Evolutionary conservation across 306 rosid species (phyloP).

Genomic region (Sicyos edulis): DNA sequence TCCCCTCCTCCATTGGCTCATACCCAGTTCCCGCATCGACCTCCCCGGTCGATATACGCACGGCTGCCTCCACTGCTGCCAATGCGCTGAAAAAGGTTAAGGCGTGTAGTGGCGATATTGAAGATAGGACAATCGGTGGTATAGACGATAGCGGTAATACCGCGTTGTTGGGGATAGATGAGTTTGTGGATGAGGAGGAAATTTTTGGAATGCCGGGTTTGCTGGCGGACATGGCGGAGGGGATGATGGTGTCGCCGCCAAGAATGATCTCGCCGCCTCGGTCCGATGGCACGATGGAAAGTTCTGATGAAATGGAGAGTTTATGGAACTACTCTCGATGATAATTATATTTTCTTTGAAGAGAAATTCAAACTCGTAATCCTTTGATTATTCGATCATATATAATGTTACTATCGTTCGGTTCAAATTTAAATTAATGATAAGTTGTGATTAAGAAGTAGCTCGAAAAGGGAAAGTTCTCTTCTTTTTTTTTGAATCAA

Average conservation of each 20-base stretch:
- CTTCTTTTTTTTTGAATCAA: too few relatives aligned
- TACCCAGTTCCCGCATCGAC: constrained; percentile 40
- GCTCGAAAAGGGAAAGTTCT: too few relatives aligned
- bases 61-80: constrained; percentile 41
- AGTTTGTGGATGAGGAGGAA: constrained; percentile 66
- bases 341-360: background rate
- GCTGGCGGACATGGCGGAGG: constrained; percentile 80
- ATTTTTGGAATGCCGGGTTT: constrained; percentile 81
- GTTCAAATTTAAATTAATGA: background rate
- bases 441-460: constrained; percentile 10
- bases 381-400: too few relatives aligned
- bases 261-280: constrained; percentile 42
- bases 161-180: background rate
- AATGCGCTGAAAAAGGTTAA: constrained; percentile 8
- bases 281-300: constrained; percentile 23
- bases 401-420: too few relatives aligned
- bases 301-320: constrained; percentile 34
- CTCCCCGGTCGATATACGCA: constrained; percentile 43
- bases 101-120: too few relatives aligned
- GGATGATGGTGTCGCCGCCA: constrained; percentile 88
- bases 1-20: constrained; percentile 28
- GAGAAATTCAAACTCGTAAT: too few relatives aligned
- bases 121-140: background rate
- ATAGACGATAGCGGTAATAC: background rate
- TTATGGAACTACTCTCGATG: constrained; percentile 60